phyloP scores from a whole-genome alignment of 805 yeast genomes.

The Pichia thaimueangensis region DNA sequence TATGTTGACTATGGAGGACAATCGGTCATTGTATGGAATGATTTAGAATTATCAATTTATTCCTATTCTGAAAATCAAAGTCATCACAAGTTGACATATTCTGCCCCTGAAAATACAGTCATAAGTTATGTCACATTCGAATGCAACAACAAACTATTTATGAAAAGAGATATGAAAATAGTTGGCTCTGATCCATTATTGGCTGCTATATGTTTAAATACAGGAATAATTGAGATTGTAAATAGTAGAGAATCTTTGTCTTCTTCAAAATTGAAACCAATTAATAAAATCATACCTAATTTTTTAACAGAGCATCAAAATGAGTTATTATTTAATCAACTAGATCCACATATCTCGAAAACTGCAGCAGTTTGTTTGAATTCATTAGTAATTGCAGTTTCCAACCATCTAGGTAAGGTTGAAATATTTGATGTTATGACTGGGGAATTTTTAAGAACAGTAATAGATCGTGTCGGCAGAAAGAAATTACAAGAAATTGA shows the following conservation, averaged over 20 bases:
- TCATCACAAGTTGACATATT: constrained; percentile 4
- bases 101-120: constrained; percentile 1
- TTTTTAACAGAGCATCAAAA: constrained; percentile 19
- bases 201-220: constrained; percentile 31
- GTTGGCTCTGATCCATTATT: constrained; percentile 28
- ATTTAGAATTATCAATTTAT: constrained; percentile 16
- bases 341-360: constrained; percentile 19
- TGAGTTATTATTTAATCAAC: constrained; percentile 9
- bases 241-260: constrained; percentile 32
- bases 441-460: constrained; percentile 35
- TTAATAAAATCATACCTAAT: constrained; percentile 21
- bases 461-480: constrained; percentile 17
- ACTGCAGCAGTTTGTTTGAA: constrained; percentile 26
- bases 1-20: constrained; percentile 29
- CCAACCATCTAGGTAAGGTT: constrained; percentile 38
- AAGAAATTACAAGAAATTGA: constrained; percentile 16
- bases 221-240: constrained; percentile 37
- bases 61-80: constrained; percentile 13
- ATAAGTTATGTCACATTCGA: constrained; percentile 24
- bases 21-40: constrained; percentile 20
- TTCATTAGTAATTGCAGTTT: constrained; percentile 30
- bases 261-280: not conserved
- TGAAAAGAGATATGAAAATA: constrained; percentile 14
- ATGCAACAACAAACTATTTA: constrained; percentile 15
- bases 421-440: constrained; percentile 38